Evolutionary conservation across 148 eudicot genomes (phyloP).

Genomic region (Amaranthus hypochondriacus): DNA sequence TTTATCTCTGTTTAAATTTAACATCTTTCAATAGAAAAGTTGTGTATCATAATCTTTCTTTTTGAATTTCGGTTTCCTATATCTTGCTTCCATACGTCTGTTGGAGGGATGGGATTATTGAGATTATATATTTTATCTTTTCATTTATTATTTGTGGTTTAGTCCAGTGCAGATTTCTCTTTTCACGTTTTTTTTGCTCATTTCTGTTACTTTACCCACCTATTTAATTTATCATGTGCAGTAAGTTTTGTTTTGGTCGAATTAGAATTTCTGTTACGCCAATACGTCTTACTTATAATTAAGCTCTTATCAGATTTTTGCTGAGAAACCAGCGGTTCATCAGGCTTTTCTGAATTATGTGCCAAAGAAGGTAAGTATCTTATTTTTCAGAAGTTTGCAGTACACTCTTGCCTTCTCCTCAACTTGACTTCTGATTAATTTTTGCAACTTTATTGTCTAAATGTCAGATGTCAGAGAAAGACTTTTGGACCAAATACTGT

Average conservation of each 20-base stretch:
- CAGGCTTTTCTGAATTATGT: constrained; percentile 80
- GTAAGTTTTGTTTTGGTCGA: not conserved
- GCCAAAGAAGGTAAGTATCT: constrained; percentile 61
- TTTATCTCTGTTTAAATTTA: not conserved
- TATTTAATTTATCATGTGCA: not conserved
- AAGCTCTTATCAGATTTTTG: constrained; percentile 67
- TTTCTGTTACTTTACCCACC: not conserved
- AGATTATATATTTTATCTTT: not conserved
- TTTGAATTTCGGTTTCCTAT: too few relatives aligned
- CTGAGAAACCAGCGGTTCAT: constrained; percentile 98
- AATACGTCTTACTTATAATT: constrained; percentile 2
- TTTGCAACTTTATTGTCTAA: constrained; percentile 4
- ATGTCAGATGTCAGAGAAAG: constrained; percentile 79
- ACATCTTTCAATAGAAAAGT: not conserved
- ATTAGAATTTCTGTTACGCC: not conserved
- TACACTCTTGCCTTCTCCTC: not conserved
- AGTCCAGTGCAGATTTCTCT: not conserved
- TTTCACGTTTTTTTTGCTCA: not conserved
- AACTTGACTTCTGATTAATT: not conserved
- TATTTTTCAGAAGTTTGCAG: not conserved
- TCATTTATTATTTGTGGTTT: not conserved
- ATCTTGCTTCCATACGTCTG: not conserved
- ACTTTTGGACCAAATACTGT: constrained; percentile 94
- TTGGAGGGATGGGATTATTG: not conserved
- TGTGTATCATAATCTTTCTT: too few relatives aligned